Evolutionary conservation across 768 basidiomycete genomes (phyloP), one percentile per base, ranked within the genome.

Genomic region (Pilatotrama ljubarskyi): DNA sequence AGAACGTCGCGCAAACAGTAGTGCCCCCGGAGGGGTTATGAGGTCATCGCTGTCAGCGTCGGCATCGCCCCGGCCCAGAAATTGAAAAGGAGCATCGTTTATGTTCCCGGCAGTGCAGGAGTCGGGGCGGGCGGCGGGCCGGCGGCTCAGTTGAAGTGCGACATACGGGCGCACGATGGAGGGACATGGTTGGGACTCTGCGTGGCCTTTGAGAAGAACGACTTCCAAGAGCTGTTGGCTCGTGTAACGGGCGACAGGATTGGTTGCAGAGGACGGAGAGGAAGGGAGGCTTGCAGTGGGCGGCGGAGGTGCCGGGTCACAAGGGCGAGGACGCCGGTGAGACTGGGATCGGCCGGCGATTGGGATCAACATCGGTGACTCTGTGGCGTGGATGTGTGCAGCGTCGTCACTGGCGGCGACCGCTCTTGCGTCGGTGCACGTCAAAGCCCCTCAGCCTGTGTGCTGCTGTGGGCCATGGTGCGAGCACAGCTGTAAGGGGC

Each of bases 1-100:
- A n/a, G 51, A 37, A 22, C 37, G 51, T 41, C 37, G 51, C 42
- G 18, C 15, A 17, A 44, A 54, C 20, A 10, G 6, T 17, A 26
- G n/a, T 53, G n/a, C 51, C 25, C 24, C 17, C 17, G 41, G 35
- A n/a, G 49, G 35, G 9, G 40, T 18, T 44, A 36, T 54, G 53
- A 54, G 53, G 53, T 54, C 53, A 54, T 54, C 18, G 41, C 25
- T 54, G 51, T 53, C 51, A 53, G 46, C 24, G 41, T 42, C 32
- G 42, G 15, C 51, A 22, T 18, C 37, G 51, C 51, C 15, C 13
- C 51, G 38, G 15, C 22, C 22, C 15, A 6, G 42, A 44, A 11
- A 20, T 3, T 14, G 24, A 25, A 29, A n/a, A 51, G 14, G 4
- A 40, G 38, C 13, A 13, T 15, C n/a, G 6, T n/a, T 14, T 5